Conservation (phyloP, 2,329 filamentous ascomycete species). For the Huntiella abstrusa region DNA sequence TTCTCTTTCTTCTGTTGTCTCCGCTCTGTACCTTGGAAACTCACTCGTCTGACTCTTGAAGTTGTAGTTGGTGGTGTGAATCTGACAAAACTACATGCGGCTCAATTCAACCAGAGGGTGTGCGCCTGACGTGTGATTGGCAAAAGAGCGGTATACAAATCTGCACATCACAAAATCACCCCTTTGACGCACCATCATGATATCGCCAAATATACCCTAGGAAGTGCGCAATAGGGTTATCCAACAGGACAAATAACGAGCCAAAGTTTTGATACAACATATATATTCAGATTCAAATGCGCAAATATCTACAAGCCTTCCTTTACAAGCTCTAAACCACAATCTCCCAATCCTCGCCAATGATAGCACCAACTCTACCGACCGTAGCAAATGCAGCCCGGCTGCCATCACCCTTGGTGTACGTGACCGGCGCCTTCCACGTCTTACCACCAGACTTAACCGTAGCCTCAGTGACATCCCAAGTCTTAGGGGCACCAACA, state of each 20-base stretch:
- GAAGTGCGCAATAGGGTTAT: background rate
- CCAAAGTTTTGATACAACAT: background rate
- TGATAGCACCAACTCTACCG: conserved; percentile 30
- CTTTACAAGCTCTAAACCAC: conserved; percentile 15
- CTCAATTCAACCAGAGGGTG: no score
- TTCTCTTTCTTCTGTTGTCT: no score
- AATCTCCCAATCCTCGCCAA: conserved; percentile 35
- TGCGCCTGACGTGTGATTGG: no score
- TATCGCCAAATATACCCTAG: background rate
- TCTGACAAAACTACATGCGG: no score
- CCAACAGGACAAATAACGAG: background rate
- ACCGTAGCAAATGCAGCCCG: conserved; percentile 33
- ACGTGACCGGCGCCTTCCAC: conserved; percentile 42
- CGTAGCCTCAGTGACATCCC: conserved; percentile 44
- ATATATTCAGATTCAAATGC: background rate
- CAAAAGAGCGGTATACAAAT: no score
- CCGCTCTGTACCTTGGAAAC: no score
- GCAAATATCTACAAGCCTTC: background rate
- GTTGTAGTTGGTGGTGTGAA: no score
- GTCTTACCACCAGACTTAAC: conserved; percentile 34
- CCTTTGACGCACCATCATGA: background rate
- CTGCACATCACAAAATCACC: background rate
- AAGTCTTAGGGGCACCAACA: conserved; percentile 56
- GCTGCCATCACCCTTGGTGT: conserved; percentile 27
- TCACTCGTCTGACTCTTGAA: no score